These are phyloP conservation scores for Erythrophleum ivorense DNA, from an alignment of 331 rosid genomes.

Conservation along the genomic window DNA sequence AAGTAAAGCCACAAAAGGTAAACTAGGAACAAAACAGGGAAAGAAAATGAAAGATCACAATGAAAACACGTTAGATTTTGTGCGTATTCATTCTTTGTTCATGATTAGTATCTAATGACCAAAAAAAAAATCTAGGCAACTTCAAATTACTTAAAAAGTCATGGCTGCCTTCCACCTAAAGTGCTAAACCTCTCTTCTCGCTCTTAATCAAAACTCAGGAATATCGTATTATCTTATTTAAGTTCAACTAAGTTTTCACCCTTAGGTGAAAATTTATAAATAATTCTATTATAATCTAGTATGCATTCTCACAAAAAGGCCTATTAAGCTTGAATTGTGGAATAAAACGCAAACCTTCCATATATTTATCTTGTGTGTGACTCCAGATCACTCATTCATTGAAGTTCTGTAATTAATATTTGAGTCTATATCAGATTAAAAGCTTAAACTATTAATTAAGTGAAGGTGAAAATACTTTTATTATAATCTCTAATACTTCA, in stretches of 20 bases:
- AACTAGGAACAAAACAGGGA: not conserved
- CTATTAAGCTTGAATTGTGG: too few relatives aligned
- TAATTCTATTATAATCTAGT: not conserved
- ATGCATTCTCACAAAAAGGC: not conserved
- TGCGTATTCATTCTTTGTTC: constrained; percentile 15
- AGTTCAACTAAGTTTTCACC: not conserved
- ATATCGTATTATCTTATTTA: not conserved
- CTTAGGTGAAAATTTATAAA: not conserved
- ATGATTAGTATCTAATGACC: not conserved
- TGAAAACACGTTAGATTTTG: constrained; percentile 26
- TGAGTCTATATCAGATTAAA: not conserved
- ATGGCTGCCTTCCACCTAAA: not conserved
- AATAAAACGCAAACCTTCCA: too few relatives aligned
- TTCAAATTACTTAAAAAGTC: not conserved
- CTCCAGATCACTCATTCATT: not conserved
- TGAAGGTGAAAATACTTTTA: not conserved
- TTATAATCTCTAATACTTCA: not conserved
- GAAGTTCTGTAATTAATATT: not conserved
- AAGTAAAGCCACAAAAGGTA: constrained; percentile 22
- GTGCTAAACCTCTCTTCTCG: too few relatives aligned
- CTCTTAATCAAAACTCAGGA: not conserved
- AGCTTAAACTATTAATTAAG: not conserved
- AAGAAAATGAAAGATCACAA: constrained; percentile 15
- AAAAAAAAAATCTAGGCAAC: not conserved
- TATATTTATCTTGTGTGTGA: too few relatives aligned